Evolutionary conservation across 1,284 basidiomycete genomes (phyloP), one percentile per base, ranked within the genome.

Genomic region (Tetrapyrgos nigripes): DNA sequence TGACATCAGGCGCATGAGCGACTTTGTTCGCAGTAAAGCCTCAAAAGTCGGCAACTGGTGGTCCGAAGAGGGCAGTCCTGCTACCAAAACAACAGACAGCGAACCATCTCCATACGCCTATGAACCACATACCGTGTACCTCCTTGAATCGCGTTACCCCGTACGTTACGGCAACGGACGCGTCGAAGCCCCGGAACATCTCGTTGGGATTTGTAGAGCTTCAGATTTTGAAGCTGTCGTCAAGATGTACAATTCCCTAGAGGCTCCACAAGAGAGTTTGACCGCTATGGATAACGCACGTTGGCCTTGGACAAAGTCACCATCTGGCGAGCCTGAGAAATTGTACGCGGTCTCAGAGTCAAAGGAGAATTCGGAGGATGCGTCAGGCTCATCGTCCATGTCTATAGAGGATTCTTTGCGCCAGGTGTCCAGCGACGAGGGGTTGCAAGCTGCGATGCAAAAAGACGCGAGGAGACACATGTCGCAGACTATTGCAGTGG

Each of bases 21-120:
- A 79, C 28, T 76, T 80, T 63, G 75, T 80, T 1, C 72, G 76
- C 46, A 79, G 81, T 0, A 66, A 61, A 14, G 74, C 76, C 31
- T 56, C 83, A n/a, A 73, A 75, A 13, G 60, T 66, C 40, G 61
- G 75, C 23, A 72, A 76, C 56, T 77, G 75, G 72, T 75, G 76
- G 54, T 66, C 68, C 9, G 76, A 76, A n/a, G 74, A 75, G 5
- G 66, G 66, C 6, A 76, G 78, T 50, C 55, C 67, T 14, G 60
- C 62, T 17, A 64, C 68, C 13, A 55, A 60, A 2, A 77, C 72
- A 55, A 50, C 54, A 4, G 77, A 78, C 57, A 75, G 75, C 56
- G 52, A 67, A 4, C 76, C 76, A 3, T 58, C 66, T 1, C 56
- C 68, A 1, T 68, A 68, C 21, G 76, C 77, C 14, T 84, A 82